Evolutionary conservation across 768 basidiomycete genomes (phyloP), one percentile per base, ranked within the genome.

Genomic region (Leccinum sublutescens): DNA sequence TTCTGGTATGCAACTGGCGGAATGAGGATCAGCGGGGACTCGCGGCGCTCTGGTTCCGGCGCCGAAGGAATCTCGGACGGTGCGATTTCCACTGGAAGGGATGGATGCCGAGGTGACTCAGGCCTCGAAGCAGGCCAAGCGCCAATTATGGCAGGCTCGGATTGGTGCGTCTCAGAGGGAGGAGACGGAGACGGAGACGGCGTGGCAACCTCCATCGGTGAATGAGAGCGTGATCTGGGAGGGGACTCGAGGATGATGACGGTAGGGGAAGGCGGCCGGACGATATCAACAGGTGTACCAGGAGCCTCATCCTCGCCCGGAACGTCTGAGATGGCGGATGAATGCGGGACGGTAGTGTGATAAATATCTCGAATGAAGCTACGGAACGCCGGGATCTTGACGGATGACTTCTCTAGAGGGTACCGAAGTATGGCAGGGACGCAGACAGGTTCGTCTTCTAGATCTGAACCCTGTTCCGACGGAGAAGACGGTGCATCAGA

Each of bases 131-230:
- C 62, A 11, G 80, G 77, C 76, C 79, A 81, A 27, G 78, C 78
- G 25, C 78, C 80, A 12, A 82, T 65, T 7, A 80, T 62, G 45
- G 65, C 64, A 23, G 77, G 79, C 21, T 81, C 81, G 6, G 62
- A 29, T 15, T 65, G 58, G 31, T 64, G 65, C 7, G n/a, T 60
- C 51, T 63, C 68, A 34, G 65, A 34, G 34, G 59, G 58, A 10
- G 61, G 55, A 11, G 71, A 63, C 15, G 76, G 71, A 1, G 77
- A 74, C 2, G 76, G 71, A 1, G 77, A 74, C 3, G 79, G 78
- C 23, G 77, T 79, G 12, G 74, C 75, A 4, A 82, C 69, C 19
- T 80, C 80, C 76, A 83, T 81, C 0, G 82, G 80, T 6, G 82
- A 80, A 48, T 73, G 74, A 25, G 80, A 79, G 43, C 76, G 74